Base-by-base conservation (phyloP, 2,329 filamentous ascomycete species). In the Didymella arachidicola region DNA sequence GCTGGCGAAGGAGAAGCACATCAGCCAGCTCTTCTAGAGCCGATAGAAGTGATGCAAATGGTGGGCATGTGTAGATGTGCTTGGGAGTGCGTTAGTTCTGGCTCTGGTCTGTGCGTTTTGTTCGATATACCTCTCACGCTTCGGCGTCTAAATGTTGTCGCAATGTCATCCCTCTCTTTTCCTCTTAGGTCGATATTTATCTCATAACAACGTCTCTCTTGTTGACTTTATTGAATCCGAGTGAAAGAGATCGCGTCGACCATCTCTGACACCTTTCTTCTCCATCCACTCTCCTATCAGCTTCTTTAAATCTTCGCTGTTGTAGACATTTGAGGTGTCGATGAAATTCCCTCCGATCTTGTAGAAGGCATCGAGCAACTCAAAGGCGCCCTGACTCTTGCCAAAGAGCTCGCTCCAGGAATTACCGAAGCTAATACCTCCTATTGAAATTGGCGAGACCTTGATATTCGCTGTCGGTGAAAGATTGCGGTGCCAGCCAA, bases 1-100 rank as follows among this genome's bases (percentile, higher is more conserved):
- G 25, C 34, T 60, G 34, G 43, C 43, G 27, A 60, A 43, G 30
- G 52, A 60, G 34, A 56, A 34, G 36, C 47, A 48, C 11, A 38
- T 51, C 22, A 41, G 22, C 1, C 57, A 60, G 11, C 32, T 56
- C 1, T 60, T 55, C 14, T 60, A 50, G 45, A 19, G n/a, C 11
- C 22, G 39, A 26, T 26, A 1, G 38, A 6, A 3, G 39, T 43
- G 38, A 6, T 19, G 10, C 10, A 19, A 14, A 5, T 10, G 16
- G 10, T 43, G 14, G 6, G 4, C 4, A 2, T 43, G 22, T 26
- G 41, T 18, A 7, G 14, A 2, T 22, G 3, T 16, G 14, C 2
- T 25, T 42, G 39, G 7, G 10, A 16, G 3, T 22, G 39, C 6
- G 11, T 14, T 26, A 11, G 19, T 43, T 4, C n/a, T 6, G 14